These are phyloP conservation scores for Pezicula carpinea DNA, from an alignment of 2,329 filamentous ascomycete species.

Conservation along the genomic window DNA sequence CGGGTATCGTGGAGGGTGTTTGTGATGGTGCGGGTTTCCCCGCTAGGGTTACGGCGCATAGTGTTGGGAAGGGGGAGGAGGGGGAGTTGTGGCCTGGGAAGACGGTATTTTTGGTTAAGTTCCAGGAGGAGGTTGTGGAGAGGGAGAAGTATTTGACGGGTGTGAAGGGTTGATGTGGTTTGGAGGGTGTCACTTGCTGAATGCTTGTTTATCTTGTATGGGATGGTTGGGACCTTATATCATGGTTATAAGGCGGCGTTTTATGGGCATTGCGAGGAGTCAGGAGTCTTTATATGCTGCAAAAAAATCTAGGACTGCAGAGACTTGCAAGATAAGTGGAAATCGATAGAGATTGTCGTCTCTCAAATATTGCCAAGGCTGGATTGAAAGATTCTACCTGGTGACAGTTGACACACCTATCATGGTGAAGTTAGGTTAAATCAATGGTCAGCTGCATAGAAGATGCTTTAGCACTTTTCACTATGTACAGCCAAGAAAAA, in stretches of 20 bases:
- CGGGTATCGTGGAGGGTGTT: conserved; percentile 90
- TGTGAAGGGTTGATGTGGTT: conserved; percentile 42
- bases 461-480: no score
- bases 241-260: conserved; percentile 6
- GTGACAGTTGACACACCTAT: no score
- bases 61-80: conserved; percentile 53
- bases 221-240: neutral
- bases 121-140: conserved; percentile 86
- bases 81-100: conserved; percentile 91
- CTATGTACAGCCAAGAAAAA: no score
- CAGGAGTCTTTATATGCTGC: conserved; percentile 6
- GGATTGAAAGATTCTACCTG: no score
- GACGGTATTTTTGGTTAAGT: conserved; percentile 94
- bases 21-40: conserved; percentile 91
- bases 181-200: neutral
- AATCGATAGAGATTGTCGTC: neutral
- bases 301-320: neutral
- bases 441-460: no score
- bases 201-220: neutral
- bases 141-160: conserved; percentile 68
- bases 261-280: conserved; percentile 24
- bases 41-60: conserved; percentile 86
- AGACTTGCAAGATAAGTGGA: neutral
- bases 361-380: no score
- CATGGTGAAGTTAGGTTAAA: no score